Percentiles rank a stretch among this genome's conserved stretches.
Evolutionary conservation across 176 grass and related monocot genomes (phyloP).

Genomic region (Lolium multiflorum): DNA sequence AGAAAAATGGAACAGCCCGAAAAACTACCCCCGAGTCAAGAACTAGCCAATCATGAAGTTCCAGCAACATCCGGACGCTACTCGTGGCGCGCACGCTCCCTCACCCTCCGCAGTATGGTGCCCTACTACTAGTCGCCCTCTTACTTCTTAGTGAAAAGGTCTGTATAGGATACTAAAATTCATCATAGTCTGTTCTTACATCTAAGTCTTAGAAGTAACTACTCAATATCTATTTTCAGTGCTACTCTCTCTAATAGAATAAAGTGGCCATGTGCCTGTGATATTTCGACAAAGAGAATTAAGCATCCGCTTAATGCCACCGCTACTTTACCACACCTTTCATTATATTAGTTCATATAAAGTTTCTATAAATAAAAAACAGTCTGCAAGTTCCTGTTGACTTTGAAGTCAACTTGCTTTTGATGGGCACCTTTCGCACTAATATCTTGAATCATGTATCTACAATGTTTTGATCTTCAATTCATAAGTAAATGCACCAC

Average conservation of each 20-base stretch:
- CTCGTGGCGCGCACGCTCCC: too few species aligned
- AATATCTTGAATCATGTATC: not conserved
- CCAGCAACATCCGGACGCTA: too few species aligned
- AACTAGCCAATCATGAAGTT: too few species aligned
- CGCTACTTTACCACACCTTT: constrained; percentile 3
- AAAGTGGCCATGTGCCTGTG: not conserved
- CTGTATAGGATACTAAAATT: not conserved
- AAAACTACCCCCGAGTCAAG: too few species aligned
- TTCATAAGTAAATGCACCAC: not conserved
- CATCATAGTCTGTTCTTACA: not conserved
- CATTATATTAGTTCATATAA: not conserved
- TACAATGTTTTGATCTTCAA: not conserved
- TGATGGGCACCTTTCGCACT: not conserved
- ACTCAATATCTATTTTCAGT: too few species aligned
- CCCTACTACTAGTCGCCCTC: too few species aligned
- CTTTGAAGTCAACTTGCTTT: not conserved
- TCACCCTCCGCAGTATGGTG: too few species aligned
- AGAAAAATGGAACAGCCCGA: too few species aligned
- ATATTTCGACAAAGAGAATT: not conserved
- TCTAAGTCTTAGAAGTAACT: not conserved
- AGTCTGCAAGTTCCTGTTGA: not conserved
- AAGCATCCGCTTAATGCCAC: not conserved
- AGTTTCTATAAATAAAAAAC: too few species aligned
- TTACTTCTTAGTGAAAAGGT: not conserved
- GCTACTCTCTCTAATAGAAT: not conserved